These are phyloP conservation scores for Pseudohyphozyma bogoriensis DNA, from an alignment of 768 basidiomycete genomes.

Conservation along the genomic window DNA sequence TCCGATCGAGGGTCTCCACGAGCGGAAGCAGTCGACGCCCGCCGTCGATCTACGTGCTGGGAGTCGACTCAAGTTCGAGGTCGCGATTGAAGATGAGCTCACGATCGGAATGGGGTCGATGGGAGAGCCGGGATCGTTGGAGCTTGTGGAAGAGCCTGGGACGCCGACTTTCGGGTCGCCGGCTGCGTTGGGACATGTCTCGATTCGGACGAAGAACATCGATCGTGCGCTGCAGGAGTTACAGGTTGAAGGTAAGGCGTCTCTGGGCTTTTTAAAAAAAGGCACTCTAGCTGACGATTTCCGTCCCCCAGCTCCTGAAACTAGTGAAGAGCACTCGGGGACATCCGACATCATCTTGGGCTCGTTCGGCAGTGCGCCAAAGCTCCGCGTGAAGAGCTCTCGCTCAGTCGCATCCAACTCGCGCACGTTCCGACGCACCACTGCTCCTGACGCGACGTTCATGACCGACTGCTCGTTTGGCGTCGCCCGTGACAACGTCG, in stretches of 20 bases:
- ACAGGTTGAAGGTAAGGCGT: slow-evolving; percentile 53
- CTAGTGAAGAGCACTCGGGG: too few species aligned
- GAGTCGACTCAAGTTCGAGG: slow-evolving; percentile 17
- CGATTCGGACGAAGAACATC: slow-evolving; percentile 67
- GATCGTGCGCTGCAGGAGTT: slow-evolving; percentile 66
- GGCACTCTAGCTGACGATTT: background rate
- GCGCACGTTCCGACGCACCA: slow-evolving; percentile 20
- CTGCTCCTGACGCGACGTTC: slow-evolving; percentile 50
- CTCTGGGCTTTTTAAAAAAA: background rate
- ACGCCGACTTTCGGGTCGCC: background rate
- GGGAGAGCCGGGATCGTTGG: slow-evolving; percentile 3
- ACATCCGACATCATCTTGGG: background rate
- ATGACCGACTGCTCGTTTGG: slow-evolving; percentile 95
- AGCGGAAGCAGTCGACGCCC: slow-evolving; percentile 38
- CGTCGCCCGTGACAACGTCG: slow-evolving; percentile 79
- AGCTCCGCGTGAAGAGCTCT: background rate
- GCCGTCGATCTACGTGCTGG: slow-evolving; percentile 15
- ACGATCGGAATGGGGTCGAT: slow-evolving; percentile 27
- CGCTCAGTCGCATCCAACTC: slow-evolving; percentile 1
- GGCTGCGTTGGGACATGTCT: slow-evolving; percentile 32
- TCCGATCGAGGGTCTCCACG: slow-evolving; percentile 52
- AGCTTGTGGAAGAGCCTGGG: background rate
- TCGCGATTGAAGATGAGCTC: slow-evolving; percentile 25
- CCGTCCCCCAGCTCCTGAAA: too few species aligned
- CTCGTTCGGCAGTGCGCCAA: background rate